phyloP scores from a whole-genome alignment of 257 asterid genomes.

The Voacanga thouarsii region DNA sequence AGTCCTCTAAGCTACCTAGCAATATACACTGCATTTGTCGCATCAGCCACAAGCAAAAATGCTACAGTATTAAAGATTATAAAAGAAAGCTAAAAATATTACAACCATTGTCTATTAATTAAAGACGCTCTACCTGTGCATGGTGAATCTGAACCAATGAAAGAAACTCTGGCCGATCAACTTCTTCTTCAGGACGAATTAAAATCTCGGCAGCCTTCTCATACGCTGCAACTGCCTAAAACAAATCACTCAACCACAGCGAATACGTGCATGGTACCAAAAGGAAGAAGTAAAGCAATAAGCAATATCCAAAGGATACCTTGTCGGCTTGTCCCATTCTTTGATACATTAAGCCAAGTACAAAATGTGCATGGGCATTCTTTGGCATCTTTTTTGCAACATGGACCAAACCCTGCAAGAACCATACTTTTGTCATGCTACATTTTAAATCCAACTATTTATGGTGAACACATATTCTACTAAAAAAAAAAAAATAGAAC shows the following conservation, averaged over 20 bases:
- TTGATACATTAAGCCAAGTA: conserved; percentile 96
- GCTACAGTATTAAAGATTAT: conserved; percentile 11
- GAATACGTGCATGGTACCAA: conserved; percentile 19
- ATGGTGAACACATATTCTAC: background rate
- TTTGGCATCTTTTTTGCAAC: conserved; percentile 97
- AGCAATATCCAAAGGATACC: conserved; percentile 44
- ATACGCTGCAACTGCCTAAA: conserved; percentile 76
- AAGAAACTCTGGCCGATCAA: conserved; percentile 94
- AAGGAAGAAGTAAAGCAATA: conserved; percentile 14
- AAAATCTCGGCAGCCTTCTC: conserved; percentile 93
- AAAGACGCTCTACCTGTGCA: conserved; percentile 62
- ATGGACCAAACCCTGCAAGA: conserved; percentile 78
- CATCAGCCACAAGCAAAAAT: background rate
- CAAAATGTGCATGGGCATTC: conserved; percentile 92
- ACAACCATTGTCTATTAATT: background rate
- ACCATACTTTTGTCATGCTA: conserved; percentile 23
- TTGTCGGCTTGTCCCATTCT: conserved; percentile 97
- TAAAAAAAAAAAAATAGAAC: background rate
- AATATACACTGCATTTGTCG: conserved; percentile 65
- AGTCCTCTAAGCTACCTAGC: conserved; percentile 72
- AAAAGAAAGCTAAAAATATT: conserved; percentile 5
- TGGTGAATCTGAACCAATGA: conserved; percentile 90
- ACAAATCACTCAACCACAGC: conserved; percentile 18
- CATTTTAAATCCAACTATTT: conserved; percentile 2
- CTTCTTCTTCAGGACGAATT: conserved; percentile 90